These are phyloP conservation scores for Aegilops tauschii DNA, from an alignment of 176 grass and related monocot genomes.

Conservation along the genomic window DNA sequence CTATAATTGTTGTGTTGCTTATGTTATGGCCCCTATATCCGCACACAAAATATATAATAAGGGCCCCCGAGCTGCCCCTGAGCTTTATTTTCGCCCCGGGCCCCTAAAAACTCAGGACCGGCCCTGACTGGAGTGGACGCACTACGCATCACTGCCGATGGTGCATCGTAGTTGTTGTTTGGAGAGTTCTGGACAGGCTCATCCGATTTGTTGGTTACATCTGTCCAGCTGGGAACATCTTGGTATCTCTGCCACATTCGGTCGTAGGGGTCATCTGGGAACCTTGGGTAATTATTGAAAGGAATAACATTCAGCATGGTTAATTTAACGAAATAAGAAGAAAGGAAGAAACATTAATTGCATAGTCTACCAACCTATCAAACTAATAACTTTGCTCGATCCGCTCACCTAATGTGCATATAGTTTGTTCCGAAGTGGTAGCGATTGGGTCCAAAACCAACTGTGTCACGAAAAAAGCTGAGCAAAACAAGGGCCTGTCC, in stretches of 20 bases:
- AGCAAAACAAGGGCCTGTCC: constrained; percentile 16
- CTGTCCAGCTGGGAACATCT: neutral
- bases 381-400: no score
- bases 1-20: no score
- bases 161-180: constrained; percentile 11
- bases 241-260: constrained; percentile 26
- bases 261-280: constrained; percentile 30
- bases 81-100: no score
- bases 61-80: no score
- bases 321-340: no score
- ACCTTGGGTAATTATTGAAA: neutral
- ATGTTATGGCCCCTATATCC: no score
- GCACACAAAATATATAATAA: no score
- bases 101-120: no score
- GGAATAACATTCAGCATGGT: neutral
- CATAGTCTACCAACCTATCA: no score
- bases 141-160: constrained; percentile 32
- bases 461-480: neutral
- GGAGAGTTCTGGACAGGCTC: neutral
- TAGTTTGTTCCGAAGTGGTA: constrained; percentile 5
- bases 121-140: neutral
- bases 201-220: neutral
- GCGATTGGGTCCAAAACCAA: neutral
- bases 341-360: no score
- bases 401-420: neutral